A percentile compares a stretch with the other conserved stretches of the same genome.
Evolutionary conservation across 2,329 filamentous ascomycete genomes (phyloP).

Genomic region (Aspergillus alliaceus): DNA sequence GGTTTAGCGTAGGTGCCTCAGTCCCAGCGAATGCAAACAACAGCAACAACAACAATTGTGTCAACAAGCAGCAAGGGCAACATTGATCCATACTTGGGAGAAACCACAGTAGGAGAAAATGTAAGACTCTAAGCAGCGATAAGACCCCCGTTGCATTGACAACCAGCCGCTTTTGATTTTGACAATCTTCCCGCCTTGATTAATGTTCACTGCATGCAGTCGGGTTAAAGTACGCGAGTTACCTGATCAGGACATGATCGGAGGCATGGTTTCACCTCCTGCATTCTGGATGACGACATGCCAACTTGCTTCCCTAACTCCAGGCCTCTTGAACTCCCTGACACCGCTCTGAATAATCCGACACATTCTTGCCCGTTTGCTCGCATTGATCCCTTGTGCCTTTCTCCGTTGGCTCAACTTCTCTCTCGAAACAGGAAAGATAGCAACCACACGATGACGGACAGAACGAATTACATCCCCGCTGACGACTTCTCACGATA

Average conservation of each 20-base stretch:
- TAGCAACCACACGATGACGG: conserved; percentile 10
- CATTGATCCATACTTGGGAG: too few relatives aligned
- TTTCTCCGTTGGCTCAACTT: too few relatives aligned
- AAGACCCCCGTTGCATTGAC: background rate
- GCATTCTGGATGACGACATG: conserved; percentile 15
- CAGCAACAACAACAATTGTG: background rate
- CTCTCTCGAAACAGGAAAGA: too few relatives aligned
- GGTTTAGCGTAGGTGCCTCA: background rate
- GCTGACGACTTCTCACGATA: conserved; percentile 22
- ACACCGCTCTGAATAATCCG: background rate
- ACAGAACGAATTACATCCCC: conserved; percentile 11
- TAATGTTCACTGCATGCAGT: conserved; percentile 7
- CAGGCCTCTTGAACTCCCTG: background rate
- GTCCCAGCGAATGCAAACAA: background rate
- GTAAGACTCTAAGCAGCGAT: too few relatives aligned
- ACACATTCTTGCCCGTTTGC: conserved; percentile 1
- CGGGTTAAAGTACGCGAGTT: background rate
- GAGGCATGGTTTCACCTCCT: background rate
- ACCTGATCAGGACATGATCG: conserved; percentile 15
- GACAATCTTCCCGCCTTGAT: background rate
- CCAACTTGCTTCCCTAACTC: background rate
- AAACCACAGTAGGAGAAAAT: too few relatives aligned
- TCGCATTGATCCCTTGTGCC: too few relatives aligned
- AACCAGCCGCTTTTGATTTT: background rate
- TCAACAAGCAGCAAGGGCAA: too few relatives aligned